phyloP scores from a whole-genome alignment of 495 filamentous ascomycete genomes.

The Aspergillus mulundensis region DNA sequence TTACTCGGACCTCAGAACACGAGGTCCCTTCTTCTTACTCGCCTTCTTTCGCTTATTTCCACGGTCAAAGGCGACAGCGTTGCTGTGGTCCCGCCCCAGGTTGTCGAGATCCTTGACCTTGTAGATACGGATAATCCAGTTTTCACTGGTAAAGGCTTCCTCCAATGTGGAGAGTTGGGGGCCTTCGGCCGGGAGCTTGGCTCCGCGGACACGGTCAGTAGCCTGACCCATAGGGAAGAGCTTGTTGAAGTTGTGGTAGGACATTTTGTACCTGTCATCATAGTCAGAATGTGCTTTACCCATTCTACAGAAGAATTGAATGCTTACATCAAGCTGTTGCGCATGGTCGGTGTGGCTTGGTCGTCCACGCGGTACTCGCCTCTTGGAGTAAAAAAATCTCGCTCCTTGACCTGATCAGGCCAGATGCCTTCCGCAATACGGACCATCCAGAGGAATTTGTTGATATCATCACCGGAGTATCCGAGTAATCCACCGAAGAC shows the following conservation, averaged over 20 bases:
- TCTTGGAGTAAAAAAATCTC: constrained; percentile 89
- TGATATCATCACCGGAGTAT: constrained; percentile 99
- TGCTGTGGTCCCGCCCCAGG: constrained; percentile 81
- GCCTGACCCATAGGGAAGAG: constrained; percentile 93
- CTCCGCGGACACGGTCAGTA: constrained; percentile 81
- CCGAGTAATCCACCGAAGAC: constrained; percentile 96
- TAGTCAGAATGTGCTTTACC: constrained; percentile 31
- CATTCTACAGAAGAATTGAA: not conserved
- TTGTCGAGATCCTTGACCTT: constrained; percentile 99
- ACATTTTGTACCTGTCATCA: constrained; percentile 94
- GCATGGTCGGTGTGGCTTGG: constrained; percentile 95
- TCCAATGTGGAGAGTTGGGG: constrained; percentile 86
- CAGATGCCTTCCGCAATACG: constrained; percentile 98
- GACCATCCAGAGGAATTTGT: constrained; percentile 99
- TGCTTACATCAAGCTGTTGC: constrained; percentile 96
- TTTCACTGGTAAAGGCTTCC: constrained; percentile 98
- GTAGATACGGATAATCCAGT: constrained; percentile 99
- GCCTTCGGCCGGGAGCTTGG: constrained; percentile 75
- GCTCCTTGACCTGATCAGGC: constrained; percentile 97
- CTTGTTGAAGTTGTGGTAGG: constrained; percentile 93
- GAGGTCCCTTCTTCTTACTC: constrained; percentile 71
- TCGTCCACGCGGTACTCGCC: constrained; percentile 96
- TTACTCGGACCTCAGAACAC: constrained; percentile 81
- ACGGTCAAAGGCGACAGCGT: constrained; percentile 81
- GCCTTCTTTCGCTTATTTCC: constrained; percentile 93